Evolutionary conservation across 2,329 filamentous ascomycete genomes (phyloP), one percentile per base, ranked within the genome.

Genomic region (Sporothrix phasma): DNA sequence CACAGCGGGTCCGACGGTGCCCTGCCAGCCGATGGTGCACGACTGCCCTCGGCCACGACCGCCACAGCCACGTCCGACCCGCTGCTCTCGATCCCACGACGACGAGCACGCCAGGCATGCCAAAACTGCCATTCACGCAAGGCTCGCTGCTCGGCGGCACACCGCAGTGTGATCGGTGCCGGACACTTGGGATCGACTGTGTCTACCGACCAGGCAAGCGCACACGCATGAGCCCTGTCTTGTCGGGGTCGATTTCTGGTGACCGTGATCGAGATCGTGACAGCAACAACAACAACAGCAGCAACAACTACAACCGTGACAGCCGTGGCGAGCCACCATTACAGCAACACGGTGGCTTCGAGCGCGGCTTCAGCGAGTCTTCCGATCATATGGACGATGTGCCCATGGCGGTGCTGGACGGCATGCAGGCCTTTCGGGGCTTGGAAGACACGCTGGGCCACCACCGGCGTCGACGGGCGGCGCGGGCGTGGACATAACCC

Each of bases 111-210:
- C 51, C 78, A 83, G 71, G 82, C 82, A 31, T 85, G 82, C 68
- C 76, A 80, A 69, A 82, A 78, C 69, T 85, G 82, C 71, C 82
- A 85, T 67, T 79, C 80, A 39, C 77, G 82, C 68, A 85, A 85
- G 70, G 82, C 82, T 34, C 76, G 81, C 58, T 85, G 82, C 73
- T 84, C 61, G 82, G 82, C n/a, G 79, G 83, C 67, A 75, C 79
- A 59, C 82, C 82, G 3, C 77, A 79, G 61, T 85, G 82, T 69
- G 80, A 83, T 60, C 76, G 78, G 8, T 81, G 79, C 60, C 79
- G 79, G 24, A 73, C 76, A 4, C 81, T 84, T 61, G 80, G 80
- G 7, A 79, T 84, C 61, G 79, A 83, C 34, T 85, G 82, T 63
- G 74, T 84, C 62, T 84, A 84, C 67, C 79, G 79, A 22, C 77